Base-by-base conservation (phyloP, 768 basidiomycete species). In the Boletus speciosus region DNA sequence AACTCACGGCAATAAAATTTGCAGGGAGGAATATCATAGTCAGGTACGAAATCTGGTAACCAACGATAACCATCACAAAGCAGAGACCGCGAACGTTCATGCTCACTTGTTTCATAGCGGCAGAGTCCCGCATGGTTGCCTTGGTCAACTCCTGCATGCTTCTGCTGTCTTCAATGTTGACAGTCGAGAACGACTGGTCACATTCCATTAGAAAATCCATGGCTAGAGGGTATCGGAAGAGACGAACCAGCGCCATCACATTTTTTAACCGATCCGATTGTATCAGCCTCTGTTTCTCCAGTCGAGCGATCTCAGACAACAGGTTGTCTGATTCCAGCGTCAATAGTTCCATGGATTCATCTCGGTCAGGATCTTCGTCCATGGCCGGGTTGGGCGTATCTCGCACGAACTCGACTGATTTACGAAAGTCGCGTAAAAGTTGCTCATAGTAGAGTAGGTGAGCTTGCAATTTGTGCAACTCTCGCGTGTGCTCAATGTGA, bases 11-110 rank as follows among this genome's bases (percentile, higher is more conserved):
- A 39, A 66, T 65, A 51, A 82, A 82, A 10, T 74, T 77, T 5
- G 81, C 77, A 1, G 84, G 84, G 25, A 85, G 68, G 66, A 84
- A 85, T 35, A 83, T 63, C 81, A 84, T 81, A 0, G 82, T 82
- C 8, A 85, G 66, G 53, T 82, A 83, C 1, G 81, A 75, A 32
- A 85, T 77, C 64, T 82, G 73, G 54, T 42, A 11, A 34, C 19
- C 23, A 5, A 15, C 16, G 10, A 29, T 60, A 2, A 54, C 50
- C 5, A 35, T 36, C 21, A 8, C 14, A 34, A 34, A 42, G 2
- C 19, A 6, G 5, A 16, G 23, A 25, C 9, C 16, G 11, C 10
- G 3, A 27, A 31, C 9, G 2, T 35, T 16, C 29, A 25, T 34
- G 6, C 59, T 47, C 40, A 67, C 63, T 51, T 68, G 66, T 51